Evolutionary conservation across 441 rosid species (phyloP).

Genomic region (Omphalea diandra): DNA sequence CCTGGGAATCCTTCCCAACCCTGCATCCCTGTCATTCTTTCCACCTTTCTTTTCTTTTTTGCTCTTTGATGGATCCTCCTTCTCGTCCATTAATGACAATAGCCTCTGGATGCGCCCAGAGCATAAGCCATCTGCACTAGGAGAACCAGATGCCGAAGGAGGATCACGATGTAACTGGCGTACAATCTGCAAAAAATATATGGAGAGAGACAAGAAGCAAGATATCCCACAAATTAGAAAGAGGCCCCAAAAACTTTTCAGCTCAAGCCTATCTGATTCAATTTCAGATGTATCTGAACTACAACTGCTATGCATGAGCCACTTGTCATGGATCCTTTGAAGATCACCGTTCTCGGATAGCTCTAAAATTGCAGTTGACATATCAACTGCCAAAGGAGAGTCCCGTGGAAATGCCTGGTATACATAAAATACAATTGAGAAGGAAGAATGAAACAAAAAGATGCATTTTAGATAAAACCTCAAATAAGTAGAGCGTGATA

Average conservation of each 20-base stretch:
- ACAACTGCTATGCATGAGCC: constrained; percentile 70
- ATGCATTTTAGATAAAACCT: neutral
- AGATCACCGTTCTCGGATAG: constrained; percentile 89
- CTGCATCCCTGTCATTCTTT: constrained; percentile 37
- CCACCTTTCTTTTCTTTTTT: constrained; percentile 56
- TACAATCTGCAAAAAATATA: constrained; percentile 52
- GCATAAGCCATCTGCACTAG: constrained; percentile 27
- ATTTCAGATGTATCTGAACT: constrained; percentile 54
- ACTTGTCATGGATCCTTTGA: constrained; percentile 89
- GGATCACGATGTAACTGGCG: constrained; percentile 27
- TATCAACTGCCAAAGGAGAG: constrained; percentile 75
- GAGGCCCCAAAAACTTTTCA: constrained; percentile 84
- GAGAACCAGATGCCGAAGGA: constrained; percentile 33
- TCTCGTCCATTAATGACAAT: constrained; percentile 76
- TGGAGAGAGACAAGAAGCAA: constrained; percentile 61
- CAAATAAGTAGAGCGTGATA: too few species aligned
- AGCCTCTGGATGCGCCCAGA: constrained; percentile 53
- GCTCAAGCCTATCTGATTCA: constrained; percentile 69
- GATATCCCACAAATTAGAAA: constrained; percentile 75
- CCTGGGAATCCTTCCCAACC: constrained; percentile 28
- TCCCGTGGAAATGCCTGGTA: constrained; percentile 82
- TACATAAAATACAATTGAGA: neutral
- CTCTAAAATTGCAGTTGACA: constrained; percentile 76
- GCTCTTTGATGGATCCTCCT: constrained; percentile 41
- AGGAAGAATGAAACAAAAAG: neutral